Evolutionary conservation across 768 basidiomycete species (phyloP).

Genomic region (Pleurotus giganteus): DNA sequence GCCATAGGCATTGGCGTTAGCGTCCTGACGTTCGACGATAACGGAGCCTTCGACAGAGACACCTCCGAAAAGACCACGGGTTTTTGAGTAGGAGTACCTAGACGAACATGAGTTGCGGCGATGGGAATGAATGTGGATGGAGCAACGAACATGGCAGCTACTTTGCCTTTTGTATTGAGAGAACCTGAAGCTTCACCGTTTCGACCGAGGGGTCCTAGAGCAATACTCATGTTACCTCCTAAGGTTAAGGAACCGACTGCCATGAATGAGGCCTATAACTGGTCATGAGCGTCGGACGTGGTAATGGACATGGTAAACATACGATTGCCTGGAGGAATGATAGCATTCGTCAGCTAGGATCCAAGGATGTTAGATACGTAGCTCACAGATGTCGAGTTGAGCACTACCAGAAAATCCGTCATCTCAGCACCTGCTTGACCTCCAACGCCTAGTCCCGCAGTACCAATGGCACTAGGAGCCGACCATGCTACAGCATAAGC

Average conservation of each 20-base stretch:
- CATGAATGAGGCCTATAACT: conserved; percentile 79
- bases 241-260: conserved; percentile 86
- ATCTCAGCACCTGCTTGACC: conserved; percentile 82
- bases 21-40: conserved; percentile 92
- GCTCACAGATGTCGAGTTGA: conserved; percentile 78
- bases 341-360: conserved; percentile 5
- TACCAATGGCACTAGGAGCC: conserved; percentile 91
- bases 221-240: conserved; percentile 87
- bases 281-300: background rate
- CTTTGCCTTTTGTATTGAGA: conserved; percentile 78
- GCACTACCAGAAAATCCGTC: conserved; percentile 87
- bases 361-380: conserved; percentile 7
- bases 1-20: conserved; percentile 79
- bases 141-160: conserved; percentile 79
- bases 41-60: conserved; percentile 86
- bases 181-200: conserved; percentile 92
- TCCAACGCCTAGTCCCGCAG: conserved; percentile 87
- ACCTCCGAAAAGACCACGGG: conserved; percentile 91
- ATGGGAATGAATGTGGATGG: background rate
- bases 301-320: conserved; percentile 25
- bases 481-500: conserved; percentile 68
- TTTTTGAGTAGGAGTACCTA: conserved; percentile 91
- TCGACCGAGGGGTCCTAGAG: conserved; percentile 89
- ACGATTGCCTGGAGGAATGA: conserved; percentile 54
- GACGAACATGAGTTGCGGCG: conserved; percentile 8